Evolutionary conservation across 495 filamentous ascomycete species (phyloP).

Genomic region (Annulohypoxylon nitens): DNA sequence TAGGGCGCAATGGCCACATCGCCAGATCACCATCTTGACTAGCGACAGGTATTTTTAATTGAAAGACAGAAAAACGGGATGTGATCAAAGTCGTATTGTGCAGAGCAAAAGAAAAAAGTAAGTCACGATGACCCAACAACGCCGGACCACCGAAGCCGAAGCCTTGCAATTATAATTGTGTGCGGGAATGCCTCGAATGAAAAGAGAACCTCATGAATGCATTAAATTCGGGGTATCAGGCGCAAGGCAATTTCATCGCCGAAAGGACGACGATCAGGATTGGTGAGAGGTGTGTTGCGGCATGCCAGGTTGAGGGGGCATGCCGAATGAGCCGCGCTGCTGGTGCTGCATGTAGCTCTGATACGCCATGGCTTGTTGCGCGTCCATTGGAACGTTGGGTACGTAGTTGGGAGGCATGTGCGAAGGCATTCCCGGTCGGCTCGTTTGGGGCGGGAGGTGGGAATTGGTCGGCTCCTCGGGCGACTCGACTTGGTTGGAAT

Average conservation of each 20-base stretch:
- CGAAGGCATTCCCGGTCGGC: conserved; percentile 64
- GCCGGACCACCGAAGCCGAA: conserved; percentile 52
- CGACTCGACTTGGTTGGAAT: conserved; percentile 70
- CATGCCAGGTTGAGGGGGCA: conserved; percentile 67
- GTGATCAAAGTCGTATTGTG: conserved; percentile 44
- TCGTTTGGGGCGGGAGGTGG: conserved; percentile 68
- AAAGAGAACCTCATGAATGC: conserved; percentile 62
- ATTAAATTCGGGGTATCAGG: conserved; percentile 66
- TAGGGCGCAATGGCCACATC: conserved; percentile 26
- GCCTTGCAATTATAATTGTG: conserved; percentile 52
- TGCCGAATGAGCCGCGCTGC: conserved; percentile 63
- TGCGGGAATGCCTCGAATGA: conserved; percentile 51
- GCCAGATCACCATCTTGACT: conserved; percentile 20
- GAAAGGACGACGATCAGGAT: conserved; percentile 49
- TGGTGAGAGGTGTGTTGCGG: conserved; percentile 67
- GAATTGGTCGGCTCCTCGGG: conserved; percentile 72
- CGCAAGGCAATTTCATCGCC: conserved; percentile 54
- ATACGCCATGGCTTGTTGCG: conserved; percentile 71
- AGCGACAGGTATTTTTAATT: conserved; percentile 40
- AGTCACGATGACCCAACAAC: conserved; percentile 54
- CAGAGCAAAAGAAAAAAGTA: conserved; percentile 34
- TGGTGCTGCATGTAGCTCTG: conserved; percentile 72
- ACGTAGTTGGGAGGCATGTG: conserved; percentile 66
- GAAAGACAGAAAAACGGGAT: conserved; percentile 43
- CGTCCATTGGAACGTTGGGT: conserved; percentile 67